Conservation (phyloP, 208 protist species). For the Entamoeba moshkovskii region DNA sequence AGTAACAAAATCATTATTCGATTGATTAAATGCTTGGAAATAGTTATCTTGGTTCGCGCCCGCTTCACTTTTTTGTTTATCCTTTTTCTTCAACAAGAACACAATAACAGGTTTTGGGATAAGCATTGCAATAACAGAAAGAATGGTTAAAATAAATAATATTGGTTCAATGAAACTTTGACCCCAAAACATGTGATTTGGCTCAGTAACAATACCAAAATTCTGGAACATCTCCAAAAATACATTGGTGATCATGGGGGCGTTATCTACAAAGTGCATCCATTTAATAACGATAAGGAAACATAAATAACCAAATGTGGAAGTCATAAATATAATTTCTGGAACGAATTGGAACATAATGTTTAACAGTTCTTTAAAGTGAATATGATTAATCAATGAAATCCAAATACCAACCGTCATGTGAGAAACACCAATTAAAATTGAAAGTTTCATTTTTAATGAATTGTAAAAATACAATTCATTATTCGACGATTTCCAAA, state of each 20-base stretch:
- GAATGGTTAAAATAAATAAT: conserved; percentile 22
- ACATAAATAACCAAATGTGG: conserved; percentile 45
- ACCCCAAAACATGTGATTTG: not conserved
- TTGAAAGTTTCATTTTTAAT: conserved; percentile 39
- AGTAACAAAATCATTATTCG: not conserved
- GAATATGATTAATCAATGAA: conserved; percentile 22
- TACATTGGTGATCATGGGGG: conserved; percentile 59
- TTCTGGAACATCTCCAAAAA: conserved; percentile 78
- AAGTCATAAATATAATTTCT: conserved; percentile 38
- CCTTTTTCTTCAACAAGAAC: not conserved
- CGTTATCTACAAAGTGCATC: not conserved
- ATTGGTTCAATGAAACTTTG: conserved; percentile 18
- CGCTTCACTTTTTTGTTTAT: not conserved
- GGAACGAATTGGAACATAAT: conserved; percentile 32
- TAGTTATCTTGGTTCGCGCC: not conserved
- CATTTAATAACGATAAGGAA: conserved; percentile 45
- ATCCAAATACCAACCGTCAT: conserved; percentile 37
- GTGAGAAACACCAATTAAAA: conserved; percentile 34
- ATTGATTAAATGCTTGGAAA: not conserved
- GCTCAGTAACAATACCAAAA: conserved; percentile 17
- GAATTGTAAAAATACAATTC: conserved; percentile 27
- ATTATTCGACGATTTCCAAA: not conserved
- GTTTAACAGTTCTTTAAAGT: conserved; percentile 13
- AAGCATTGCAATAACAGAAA: conserved; percentile 8
- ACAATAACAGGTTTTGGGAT: not conserved